Evolutionary conservation across 169 alveolate species (phyloP), one percentile per base, ranked within the genome.

Genomic region (Plasmodium blacklocki): DNA sequence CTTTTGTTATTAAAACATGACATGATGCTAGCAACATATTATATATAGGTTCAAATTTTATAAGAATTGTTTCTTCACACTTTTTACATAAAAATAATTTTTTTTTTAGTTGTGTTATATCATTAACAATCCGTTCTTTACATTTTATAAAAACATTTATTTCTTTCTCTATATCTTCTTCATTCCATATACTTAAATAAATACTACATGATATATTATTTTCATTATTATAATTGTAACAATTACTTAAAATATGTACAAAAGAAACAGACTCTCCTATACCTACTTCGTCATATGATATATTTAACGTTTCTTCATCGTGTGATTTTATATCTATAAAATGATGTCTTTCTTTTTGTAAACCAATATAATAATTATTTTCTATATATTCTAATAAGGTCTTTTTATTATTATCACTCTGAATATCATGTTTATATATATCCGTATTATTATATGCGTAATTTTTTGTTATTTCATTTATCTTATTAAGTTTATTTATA

Each of bases 171-270:
- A 80, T 49, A 18, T 68, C 66, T 43, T 80, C 90, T 66, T 59
- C 49, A 67, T 80, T 80, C 90, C 90, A 80, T 67, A 80, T 68
- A 49, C 90, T 80, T 70, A 80, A 12, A 60, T 80, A 80, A 11
- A 80, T 63, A 43, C 85, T 67, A 50, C 90, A 80, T 12, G 14
- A 19, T 5, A 5, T 4, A 15, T 47, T 60, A 0, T 54, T n/a
- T 18, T 43, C 43, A 29, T 80, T 66, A n/a, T 68, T 56, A 80
- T 67, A 80, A 52, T 80, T 73, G 43, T 66, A 80, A 59, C 90
- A 80, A 18, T 80, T 43, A 23, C 90, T 67, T 29, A 80, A 32
- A 15, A 29, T 52, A 26, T 80, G 90, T 4, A 67, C 14, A 56
- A 80, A 72, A 3, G 90, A 80, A 7, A 80, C 73, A 0, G 90